Conservation (phyloP, 2,329 filamentous ascomycete species). For the Mycosphaerella sp. region DNA sequence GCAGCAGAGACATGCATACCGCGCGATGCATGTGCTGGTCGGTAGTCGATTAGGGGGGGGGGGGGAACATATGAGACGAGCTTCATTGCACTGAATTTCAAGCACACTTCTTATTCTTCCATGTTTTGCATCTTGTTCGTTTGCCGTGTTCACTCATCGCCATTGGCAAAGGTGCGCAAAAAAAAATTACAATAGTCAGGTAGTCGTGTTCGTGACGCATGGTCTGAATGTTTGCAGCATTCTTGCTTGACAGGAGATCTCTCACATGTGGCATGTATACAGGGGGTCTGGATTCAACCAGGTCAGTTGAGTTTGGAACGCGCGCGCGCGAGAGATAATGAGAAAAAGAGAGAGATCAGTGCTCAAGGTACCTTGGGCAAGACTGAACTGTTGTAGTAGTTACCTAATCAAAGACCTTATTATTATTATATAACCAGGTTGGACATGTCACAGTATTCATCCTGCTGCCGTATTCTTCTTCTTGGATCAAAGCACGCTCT, state of each 20-base stretch:
- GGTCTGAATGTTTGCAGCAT: no score
- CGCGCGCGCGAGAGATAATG: no score
- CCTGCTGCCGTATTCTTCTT: neutral
- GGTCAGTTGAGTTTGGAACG: no score
- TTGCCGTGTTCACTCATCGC: no score
- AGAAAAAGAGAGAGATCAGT: no score
- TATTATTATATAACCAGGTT: neutral
- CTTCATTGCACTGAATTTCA: neutral
- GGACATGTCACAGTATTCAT: neutral
- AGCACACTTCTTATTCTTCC: neutral
- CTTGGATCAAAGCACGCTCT: conserved; percentile 7
- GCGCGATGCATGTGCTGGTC: conserved; percentile 7
- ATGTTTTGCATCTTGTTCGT: neutral
- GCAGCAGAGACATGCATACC: conserved; percentile 6
- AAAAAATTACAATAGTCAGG: no score
- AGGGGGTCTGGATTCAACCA: no score
- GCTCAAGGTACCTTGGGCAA: no score
- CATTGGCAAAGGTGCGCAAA: no score
- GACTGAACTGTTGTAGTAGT: neutral
- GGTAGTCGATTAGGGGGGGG: conserved; percentile 8
- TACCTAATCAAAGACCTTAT: neutral
- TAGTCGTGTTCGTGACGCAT: no score
- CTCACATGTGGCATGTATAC: no score
- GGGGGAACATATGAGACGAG: conserved; percentile 7
- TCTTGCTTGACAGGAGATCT: no score